Percentiles rank a stretch among this genome's conserved stretches.
Evolutionary conservation across 495 filamentous ascomycete species (phyloP).

Genomic region (Aspergillus panamensis): DNA sequence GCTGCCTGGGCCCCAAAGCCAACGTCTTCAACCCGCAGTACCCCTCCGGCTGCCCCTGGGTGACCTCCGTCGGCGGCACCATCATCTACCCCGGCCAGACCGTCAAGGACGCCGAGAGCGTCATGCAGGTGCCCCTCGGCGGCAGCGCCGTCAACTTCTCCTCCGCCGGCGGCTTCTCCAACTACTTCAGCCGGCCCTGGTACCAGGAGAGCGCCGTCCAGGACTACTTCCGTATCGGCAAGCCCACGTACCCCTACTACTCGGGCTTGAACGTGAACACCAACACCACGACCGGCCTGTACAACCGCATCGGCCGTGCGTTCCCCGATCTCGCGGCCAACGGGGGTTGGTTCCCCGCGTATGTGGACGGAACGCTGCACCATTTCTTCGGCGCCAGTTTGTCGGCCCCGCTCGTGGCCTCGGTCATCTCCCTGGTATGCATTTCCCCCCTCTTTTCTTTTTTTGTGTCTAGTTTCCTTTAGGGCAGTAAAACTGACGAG

Average conservation of each 20-base stretch:
- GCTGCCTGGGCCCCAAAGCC: constrained; percentile 38
- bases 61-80: constrained; percentile 52
- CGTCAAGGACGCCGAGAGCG: constrained; percentile 39
- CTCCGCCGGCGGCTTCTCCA: constrained; percentile 65
- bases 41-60: constrained; percentile 49
- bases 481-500: no score
- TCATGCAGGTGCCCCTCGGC: constrained; percentile 13
- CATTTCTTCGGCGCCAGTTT: constrained; percentile 53
- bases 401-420: constrained; percentile 54
- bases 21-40: constrained; percentile 49
- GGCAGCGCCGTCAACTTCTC: constrained; percentile 41
- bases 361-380: constrained; percentile 35
- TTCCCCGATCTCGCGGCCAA: constrained; percentile 64
- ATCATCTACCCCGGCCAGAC: constrained; percentile 36
- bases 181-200: constrained; percentile 56
- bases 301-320: constrained; percentile 56
- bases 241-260: constrained; percentile 44
- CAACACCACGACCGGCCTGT: constrained; percentile 47
- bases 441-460: no score
- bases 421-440: constrained; percentile 46
- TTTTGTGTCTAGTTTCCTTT: no score
- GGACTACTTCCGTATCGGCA: constrained; percentile 15
- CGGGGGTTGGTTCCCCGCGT: constrained; percentile 53
- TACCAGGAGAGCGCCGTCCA: constrained; percentile 56
- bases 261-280: constrained; percentile 31